Conservation (phyloP, 441 rosid species). For the Eruca vesicaria region DNA sequence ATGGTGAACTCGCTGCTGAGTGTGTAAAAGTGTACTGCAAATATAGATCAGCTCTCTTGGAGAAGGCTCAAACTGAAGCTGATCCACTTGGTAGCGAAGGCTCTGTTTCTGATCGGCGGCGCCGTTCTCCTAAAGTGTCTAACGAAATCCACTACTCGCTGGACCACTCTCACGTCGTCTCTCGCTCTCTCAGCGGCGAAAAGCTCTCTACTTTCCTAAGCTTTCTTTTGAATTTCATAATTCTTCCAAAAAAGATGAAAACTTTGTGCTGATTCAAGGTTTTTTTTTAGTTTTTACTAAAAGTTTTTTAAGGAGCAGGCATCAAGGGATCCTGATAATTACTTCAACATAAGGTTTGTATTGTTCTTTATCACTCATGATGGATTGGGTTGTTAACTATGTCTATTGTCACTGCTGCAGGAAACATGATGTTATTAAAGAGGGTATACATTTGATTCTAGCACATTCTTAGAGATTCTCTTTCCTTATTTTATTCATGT, state of each 20-base stretch:
- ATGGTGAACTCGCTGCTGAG: too few species aligned
- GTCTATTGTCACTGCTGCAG: background rate
- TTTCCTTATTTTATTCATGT: background rate
- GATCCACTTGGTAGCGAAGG: too few species aligned
- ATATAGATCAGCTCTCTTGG: too few species aligned
- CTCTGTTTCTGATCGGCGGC: constrained; percentile 71
- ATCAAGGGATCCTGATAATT: too few species aligned
- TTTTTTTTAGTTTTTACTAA: background rate
- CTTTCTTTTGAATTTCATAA: background rate
- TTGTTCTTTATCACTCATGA: too few species aligned
- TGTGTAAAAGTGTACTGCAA: too few species aligned
- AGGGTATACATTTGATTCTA: constrained; percentile 46
- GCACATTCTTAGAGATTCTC: background rate
- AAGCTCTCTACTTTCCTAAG: constrained; percentile 42
- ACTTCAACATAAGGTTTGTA: constrained; percentile 40
- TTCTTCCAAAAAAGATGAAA: background rate
- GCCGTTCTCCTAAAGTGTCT: constrained; percentile 75
- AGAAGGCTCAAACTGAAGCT: too few species aligned
- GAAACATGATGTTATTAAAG: constrained; percentile 66
- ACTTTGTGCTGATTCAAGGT: background rate
- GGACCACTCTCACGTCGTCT: constrained; percentile 83
- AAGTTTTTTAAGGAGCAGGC: constrained; percentile 52
- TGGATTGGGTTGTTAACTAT: background rate
- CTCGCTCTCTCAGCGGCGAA: constrained; percentile 80
- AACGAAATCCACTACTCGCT: constrained; percentile 87